These are phyloP conservation scores for Talaromyces thailandensis DNA, from an alignment of 495 filamentous ascomycete species.

Conservation along the genomic window DNA sequence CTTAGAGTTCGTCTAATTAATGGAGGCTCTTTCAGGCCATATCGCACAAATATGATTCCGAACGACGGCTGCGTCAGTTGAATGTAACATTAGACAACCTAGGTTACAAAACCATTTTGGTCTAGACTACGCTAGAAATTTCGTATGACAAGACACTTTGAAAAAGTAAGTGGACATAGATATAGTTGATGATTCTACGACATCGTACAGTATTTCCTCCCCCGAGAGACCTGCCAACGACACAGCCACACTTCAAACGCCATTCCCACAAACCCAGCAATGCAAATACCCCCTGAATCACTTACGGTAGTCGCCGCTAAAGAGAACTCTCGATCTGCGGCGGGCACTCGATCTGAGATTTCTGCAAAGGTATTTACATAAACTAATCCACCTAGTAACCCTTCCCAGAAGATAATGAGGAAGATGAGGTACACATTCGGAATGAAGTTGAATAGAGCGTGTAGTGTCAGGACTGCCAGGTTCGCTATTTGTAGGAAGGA, in stretches of 20 bases:
- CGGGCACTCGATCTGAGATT: slow-evolving; percentile 69
- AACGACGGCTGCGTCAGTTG: too few species aligned
- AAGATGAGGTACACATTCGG: slow-evolving; percentile 80
- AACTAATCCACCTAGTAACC: slow-evolving; percentile 77
- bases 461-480: slow-evolving; percentile 60
- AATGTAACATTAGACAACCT: too few species aligned
- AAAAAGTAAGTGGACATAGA: too few species aligned
- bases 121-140: too few species aligned
- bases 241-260: slow-evolving; percentile 77
- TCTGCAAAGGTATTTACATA: slow-evolving; percentile 96
- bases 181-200: slow-evolving; percentile 1
- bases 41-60: too few species aligned
- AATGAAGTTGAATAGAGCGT: slow-evolving; percentile 69
- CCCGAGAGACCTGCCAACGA: slow-evolving; percentile 66
- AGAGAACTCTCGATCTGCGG: slow-evolving; percentile 79
- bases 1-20: too few species aligned
- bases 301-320: slow-evolving; percentile 84
- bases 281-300: slow-evolving; percentile 83
- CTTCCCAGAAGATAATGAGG: slow-evolving; percentile 87
- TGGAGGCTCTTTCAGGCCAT: too few species aligned
- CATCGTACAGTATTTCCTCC: slow-evolving; percentile 65
- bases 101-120: too few species aligned
- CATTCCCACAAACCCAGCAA: slow-evolving; percentile 81
- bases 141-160: too few species aligned
- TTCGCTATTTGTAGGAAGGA: slow-evolving; percentile 79